Base-by-base conservation (phyloP, 371 early-diverging fungal species). In the Lichtheimia corymbifera region DNA sequence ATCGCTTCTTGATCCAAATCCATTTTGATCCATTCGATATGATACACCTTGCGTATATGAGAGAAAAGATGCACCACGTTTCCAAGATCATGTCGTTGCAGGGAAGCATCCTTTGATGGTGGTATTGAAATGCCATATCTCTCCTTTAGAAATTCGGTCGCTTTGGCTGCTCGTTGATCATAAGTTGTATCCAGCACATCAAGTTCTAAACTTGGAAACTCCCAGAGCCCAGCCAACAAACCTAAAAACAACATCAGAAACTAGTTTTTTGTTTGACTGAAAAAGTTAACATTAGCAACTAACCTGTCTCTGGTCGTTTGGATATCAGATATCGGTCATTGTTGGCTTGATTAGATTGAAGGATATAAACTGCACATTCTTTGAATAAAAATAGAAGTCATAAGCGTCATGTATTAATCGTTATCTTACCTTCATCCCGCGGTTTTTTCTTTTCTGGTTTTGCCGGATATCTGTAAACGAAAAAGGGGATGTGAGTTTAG, bases 211-310 rank as follows among this genome's bases (percentile, higher is more conserved):
- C 74, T 84, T 4, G 91, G 89, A 59, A 91, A 91, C 65, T 93
- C 93, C 93, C 93, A 93, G 49, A 93, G 79, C 3, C 87, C 87
- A 20, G 93, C 93, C 35, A 93, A 61, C 18, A 93, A 68, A 9
- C 93, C 88, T 76, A 63, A 18, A 30, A 24, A 15, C 17, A 12
- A 49, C 35, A 35, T 35, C 11, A 35, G 35, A 35, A 35, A 35
- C 35, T 11, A 35, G 35, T 35, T 35, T 35, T 2, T 28, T 35
- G 35, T 35, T 35, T 9, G 11, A 35, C 28, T 28, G 28, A 35
- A 35, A 35, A 35, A 35, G 35, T 35, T 14, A 53, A 53, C 24
- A 20, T 15, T 52, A 50, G 5, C 13, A 18, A 35, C 20, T 47
- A 67, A 68, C 76, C 87, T 55, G 83, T 79, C 1, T 77, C 73